Conservation (phyloP, 2,329 filamentous ascomycete species). For the Aspergillus arachidicola region DNA sequence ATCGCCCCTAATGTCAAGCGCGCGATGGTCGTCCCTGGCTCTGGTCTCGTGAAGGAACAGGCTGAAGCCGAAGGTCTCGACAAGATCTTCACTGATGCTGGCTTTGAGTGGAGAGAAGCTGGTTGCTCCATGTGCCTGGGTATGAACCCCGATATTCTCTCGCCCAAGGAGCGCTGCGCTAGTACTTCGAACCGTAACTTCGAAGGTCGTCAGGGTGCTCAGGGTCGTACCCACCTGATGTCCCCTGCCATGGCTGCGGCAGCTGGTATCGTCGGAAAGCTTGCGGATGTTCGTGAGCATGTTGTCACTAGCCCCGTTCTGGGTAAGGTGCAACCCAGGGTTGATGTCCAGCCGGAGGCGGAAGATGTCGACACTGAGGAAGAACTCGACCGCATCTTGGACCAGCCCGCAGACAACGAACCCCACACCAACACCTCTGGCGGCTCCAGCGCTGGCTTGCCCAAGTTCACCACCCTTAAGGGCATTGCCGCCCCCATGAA, state of each 20-base stretch:
- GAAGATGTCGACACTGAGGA: constrained; percentile 63
- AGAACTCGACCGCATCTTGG: constrained; percentile 65
- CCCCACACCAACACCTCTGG: constrained; percentile 64
- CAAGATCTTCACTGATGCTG: constrained; percentile 86
- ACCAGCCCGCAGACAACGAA: constrained; percentile 63
- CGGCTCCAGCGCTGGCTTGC: constrained; percentile 64
- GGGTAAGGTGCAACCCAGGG: constrained; percentile 57
- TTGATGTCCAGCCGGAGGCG: constrained; percentile 62
- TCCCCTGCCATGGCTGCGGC: constrained; percentile 96
- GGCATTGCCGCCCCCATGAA: constrained; percentile 88
- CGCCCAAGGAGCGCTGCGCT: constrained; percentile 89
- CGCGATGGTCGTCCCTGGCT: constrained; percentile 95
- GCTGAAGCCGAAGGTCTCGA: constrained; percentile 91
- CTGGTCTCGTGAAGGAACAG: constrained; percentile 88
- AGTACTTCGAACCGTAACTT: constrained; percentile 98
- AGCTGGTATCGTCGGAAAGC: constrained; percentile 83
- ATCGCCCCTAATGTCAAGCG: constrained; percentile 86
- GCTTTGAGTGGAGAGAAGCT: constrained; percentile 97
- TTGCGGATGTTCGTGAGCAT: constrained; percentile 86
- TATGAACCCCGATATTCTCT: constrained; percentile 98
- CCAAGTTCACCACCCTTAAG: constrained; percentile 80
- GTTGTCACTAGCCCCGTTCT: constrained; percentile 52
- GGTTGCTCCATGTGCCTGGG: constrained; percentile 99
- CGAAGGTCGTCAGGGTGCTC: constrained; percentile 91
- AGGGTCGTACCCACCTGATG: constrained; percentile 91